Conservation (phyloP, 768 basidiomycete genomes). For the Galerina sulciceps region DNA sequence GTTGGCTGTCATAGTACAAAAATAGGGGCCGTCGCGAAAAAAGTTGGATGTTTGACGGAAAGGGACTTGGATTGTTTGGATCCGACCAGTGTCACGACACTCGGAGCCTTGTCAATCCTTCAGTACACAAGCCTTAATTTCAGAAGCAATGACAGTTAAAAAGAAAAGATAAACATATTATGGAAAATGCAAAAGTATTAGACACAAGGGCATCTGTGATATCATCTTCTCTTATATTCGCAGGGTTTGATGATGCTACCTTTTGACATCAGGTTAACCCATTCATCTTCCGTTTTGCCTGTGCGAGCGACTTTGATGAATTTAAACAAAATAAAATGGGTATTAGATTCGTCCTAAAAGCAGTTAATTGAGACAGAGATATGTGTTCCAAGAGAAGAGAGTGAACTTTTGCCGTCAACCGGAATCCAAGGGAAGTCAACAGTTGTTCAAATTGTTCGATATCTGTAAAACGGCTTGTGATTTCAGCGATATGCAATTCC, state of each 20-base stretch:
- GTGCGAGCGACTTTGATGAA: slow-evolving; percentile 66
- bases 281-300: slow-evolving; percentile 58
- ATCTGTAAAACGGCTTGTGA: slow-evolving; percentile 79
- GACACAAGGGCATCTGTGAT: background rate
- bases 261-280: slow-evolving; percentile 55
- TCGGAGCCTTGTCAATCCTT: background rate
- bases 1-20: slow-evolving; percentile 24
- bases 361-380: background rate
- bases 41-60: no score
- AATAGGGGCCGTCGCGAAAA: background rate
- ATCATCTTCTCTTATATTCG: slow-evolving; percentile 88
- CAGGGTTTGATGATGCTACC: slow-evolving; percentile 79
- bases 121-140: background rate
- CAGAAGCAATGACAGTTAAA: background rate
- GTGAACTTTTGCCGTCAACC: slow-evolving; percentile 66
- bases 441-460: slow-evolving; percentile 69
- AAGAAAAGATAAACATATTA: background rate
- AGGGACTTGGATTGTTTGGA: no score
- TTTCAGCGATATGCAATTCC: slow-evolving; percentile 86
- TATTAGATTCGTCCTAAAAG: slow-evolving; percentile 75
- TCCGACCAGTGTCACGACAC: no score
- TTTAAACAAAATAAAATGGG: slow-evolving; percentile 85
- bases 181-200: background rate
- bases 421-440: slow-evolving; percentile 74
- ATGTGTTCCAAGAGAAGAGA: background rate